phyloP scores from a whole-genome alignment of 1,284 basidiomycete genomes.

The Prillingera fragicola region DNA sequence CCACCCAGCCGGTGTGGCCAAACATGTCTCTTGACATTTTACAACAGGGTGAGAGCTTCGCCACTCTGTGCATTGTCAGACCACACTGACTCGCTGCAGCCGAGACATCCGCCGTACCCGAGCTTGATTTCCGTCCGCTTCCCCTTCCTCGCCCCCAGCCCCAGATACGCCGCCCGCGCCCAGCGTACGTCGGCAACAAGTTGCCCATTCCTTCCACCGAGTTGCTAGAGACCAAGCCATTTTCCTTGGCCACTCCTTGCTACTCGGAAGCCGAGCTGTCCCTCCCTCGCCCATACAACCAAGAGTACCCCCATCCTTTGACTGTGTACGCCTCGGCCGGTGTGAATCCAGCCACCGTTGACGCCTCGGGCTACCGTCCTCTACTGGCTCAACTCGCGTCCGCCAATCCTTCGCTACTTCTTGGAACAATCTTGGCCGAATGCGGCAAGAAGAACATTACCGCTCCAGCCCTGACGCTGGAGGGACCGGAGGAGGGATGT shows the following conservation, averaged over 20 bases:
- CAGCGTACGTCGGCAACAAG: not conserved
- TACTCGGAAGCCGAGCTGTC: conserved; percentile 23
- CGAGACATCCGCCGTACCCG: too few relatives aligned
- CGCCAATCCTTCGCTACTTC: conserved; percentile 16
- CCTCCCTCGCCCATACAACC: conserved; percentile 36
- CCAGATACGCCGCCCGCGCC: too few relatives aligned
- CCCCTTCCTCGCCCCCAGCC: too few relatives aligned
- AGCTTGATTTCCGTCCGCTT: too few relatives aligned
- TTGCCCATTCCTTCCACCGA: conserved; percentile 6
- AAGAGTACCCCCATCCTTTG: conserved; percentile 40
- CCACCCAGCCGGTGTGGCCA: too few relatives aligned
- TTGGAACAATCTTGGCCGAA: conserved; percentile 32
- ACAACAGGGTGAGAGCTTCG: too few relatives aligned
- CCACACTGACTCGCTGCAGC: too few relatives aligned
- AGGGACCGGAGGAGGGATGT: conserved; percentile 30
- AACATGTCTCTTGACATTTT: too few relatives aligned
- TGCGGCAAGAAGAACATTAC: conserved; percentile 21
- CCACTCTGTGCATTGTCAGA: too few relatives aligned
- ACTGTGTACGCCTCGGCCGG: conserved; percentile 39
- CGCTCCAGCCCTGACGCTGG: conserved; percentile 22
- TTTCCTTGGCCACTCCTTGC: conserved; percentile 21
- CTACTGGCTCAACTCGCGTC: conserved; percentile 21
- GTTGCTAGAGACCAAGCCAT: conserved; percentile 24
- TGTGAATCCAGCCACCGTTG: conserved; percentile 30
- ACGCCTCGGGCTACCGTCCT: conserved; percentile 23